Base-by-base conservation (phyloP, 2,329 filamentous ascomycete species). In the Phyllosticta paracitricarpa region DNA sequence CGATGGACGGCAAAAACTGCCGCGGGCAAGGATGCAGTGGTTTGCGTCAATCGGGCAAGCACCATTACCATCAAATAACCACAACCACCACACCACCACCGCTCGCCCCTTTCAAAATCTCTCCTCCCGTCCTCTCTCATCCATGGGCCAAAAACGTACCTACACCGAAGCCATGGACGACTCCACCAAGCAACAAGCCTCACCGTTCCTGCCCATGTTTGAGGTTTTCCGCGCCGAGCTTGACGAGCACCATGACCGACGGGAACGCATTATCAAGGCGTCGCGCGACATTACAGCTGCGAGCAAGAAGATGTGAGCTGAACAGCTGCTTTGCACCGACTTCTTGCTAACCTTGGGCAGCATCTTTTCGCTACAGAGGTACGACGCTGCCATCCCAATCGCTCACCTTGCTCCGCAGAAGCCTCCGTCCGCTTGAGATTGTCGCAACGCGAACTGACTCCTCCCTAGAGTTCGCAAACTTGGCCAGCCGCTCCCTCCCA, bases 211-310 rank as follows among this genome's bases (percentile, higher is more conserved):
- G 63, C 72, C 86, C 66, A 91, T 97, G 82, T 99, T 99, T 72
- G 88, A 90, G 73, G 77, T 74, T 7, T 96, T 97, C 73, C 87
- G 92, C 58, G 82, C 88, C 69, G 92, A 97, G 75, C 81, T 99
- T 28, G 94, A 99, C 70, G 85, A 94, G 75, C 93, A 97, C 72
- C 90, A 99, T 74, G 94, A 97, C 75, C 87, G 94, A 17, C 84
- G 91, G 61, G 92, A 97, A 77, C 84, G 88, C 59, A 85, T 96
- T 67, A 89, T 95, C 70, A 99, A 97, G 78, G 88, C 87, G 2
- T 95, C 90, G 8, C 82, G 93, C 64, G 94, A 99, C 73, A 89
- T 99, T 62, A 99, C 94, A 6, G 91, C 91, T 0, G 80, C 91
- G 59, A 96, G 91, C 76, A 99, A 99, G 81, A 99, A 97, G 78